Percentiles rank a stretch among this genome's conserved stretches.
Conservation (phyloP, 2,329 filamentous ascomycete species). For the Fusarium solani-melongenae region DNA sequence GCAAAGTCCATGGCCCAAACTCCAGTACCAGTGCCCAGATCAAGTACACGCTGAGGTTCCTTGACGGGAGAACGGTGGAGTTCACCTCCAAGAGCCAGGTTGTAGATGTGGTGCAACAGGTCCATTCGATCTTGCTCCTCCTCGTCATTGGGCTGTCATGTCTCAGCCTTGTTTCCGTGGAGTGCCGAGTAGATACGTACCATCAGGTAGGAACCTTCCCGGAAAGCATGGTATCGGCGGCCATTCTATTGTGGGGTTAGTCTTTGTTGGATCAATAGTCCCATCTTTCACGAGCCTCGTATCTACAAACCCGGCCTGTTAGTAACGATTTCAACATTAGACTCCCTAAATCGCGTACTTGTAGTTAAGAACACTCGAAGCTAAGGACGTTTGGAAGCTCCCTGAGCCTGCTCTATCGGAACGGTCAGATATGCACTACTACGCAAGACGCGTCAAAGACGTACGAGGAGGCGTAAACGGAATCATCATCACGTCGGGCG, state of each 20-base stretch:
- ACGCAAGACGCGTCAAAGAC: background rate
- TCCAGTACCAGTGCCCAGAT: constrained; percentile 3
- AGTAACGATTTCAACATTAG: background rate
- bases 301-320: background rate
- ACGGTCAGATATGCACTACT: background rate
- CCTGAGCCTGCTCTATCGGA: background rate
- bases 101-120: constrained; percentile 7
- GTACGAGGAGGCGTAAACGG: background rate
- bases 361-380: constrained; percentile 4
- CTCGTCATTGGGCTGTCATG: constrained; percentile 44
- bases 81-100: background rate
- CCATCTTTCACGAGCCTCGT: background rate
- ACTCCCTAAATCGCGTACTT: background rate
- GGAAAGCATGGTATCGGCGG: constrained; percentile 7
- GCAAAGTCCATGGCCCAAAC: constrained; percentile 15
- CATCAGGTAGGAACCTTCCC: constrained; percentile 3
- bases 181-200: background rate
- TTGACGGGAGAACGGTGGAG: background rate
- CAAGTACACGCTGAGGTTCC: background rate
- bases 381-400: background rate
- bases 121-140: constrained; percentile 12
- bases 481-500: background rate
- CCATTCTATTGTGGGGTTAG: background rate
- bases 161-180: background rate
- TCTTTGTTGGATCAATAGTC: background rate